phyloP scores from a whole-genome alignment of 129 eudicot species.

The Heracleum sosnowskyi region DNA sequence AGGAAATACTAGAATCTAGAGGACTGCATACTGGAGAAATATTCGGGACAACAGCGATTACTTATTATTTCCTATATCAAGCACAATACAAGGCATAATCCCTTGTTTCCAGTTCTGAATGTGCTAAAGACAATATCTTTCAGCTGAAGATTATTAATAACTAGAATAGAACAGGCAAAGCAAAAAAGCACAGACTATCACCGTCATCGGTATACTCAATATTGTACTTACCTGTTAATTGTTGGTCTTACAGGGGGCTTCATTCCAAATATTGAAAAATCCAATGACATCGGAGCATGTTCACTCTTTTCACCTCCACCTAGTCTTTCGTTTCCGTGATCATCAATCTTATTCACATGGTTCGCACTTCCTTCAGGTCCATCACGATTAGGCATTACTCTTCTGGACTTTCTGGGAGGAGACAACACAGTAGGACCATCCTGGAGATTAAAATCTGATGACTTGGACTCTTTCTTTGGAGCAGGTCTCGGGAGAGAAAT shows the following conservation, averaged over 20 bases:
- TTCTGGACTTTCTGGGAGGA: slow-evolving; percentile 84
- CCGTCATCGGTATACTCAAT: background rate
- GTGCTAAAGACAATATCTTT: background rate
- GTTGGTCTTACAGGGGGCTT: slow-evolving; percentile 87
- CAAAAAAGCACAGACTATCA: background rate
- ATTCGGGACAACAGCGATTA: background rate
- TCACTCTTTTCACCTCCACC: slow-evolving; percentile 52
- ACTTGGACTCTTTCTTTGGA: slow-evolving; percentile 51
- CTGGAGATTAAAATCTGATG: slow-evolving; percentile 42
- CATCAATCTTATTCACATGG: slow-evolving; percentile 42
- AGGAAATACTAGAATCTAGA: background rate
- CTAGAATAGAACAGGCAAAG: background rate
- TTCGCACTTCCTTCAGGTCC: slow-evolving; percentile 43
- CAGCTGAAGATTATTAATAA: background rate
- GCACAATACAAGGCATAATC: background rate
- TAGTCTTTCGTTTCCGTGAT: slow-evolving; percentile 51
- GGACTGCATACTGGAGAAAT: background rate
- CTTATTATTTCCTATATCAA: background rate
- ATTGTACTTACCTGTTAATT: slow-evolving; percentile 65
- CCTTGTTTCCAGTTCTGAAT: background rate
- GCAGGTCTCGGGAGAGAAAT: slow-evolving; percentile 82
- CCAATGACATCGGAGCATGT: slow-evolving; percentile 77
- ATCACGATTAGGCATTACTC: slow-evolving; percentile 84
- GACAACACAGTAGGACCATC: slow-evolving; percentile 78
- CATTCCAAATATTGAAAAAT: slow-evolving; percentile 68